Conservation (phyloP, 345 rosid species). For the Populus nigra region DNA sequence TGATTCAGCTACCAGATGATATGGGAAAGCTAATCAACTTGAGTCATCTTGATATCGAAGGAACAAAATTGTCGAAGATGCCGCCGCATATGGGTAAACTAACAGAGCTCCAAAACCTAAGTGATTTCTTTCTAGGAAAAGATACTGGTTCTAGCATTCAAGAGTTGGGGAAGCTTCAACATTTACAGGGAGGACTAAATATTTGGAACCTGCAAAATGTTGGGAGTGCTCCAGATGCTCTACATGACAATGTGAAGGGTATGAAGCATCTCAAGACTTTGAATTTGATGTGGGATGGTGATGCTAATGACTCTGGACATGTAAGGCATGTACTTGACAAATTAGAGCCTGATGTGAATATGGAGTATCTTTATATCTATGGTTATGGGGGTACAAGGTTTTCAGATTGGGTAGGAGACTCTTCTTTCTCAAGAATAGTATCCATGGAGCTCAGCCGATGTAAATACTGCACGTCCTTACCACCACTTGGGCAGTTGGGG, state of each 20-base stretch:
- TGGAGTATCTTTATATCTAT: background rate
- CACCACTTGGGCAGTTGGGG: slow-evolving; percentile 18
- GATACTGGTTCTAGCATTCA: background rate
- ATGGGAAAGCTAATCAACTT: slow-evolving; percentile 28
- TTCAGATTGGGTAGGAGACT: slow-evolving; percentile 5
- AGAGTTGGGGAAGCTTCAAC: background rate
- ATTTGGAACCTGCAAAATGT: slow-evolving; percentile 5
- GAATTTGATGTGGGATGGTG: background rate
- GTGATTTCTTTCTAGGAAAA: background rate
- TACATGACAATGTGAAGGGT: background rate
- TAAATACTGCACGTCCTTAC: background rate
- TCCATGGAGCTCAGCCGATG: background rate
- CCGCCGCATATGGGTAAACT: slow-evolving; percentile 1
- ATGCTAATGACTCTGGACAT: background rate
- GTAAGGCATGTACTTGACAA: background rate
- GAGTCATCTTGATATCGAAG: slow-evolving; percentile 31
- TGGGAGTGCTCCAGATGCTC: background rate
- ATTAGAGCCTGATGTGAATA: background rate
- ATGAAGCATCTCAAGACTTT: background rate
- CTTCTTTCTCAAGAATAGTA: background rate
- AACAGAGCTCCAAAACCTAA: background rate
- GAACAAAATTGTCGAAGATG: slow-evolving; percentile 15
- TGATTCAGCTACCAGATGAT: slow-evolving; percentile 34
- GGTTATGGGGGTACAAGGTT: slow-evolving; percentile 11
- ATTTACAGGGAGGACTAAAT: background rate